These are phyloP conservation scores for Sclerotinia borealis DNA, from an alignment of 2,329 filamentous ascomycete genomes.

Conservation along the genomic window DNA sequence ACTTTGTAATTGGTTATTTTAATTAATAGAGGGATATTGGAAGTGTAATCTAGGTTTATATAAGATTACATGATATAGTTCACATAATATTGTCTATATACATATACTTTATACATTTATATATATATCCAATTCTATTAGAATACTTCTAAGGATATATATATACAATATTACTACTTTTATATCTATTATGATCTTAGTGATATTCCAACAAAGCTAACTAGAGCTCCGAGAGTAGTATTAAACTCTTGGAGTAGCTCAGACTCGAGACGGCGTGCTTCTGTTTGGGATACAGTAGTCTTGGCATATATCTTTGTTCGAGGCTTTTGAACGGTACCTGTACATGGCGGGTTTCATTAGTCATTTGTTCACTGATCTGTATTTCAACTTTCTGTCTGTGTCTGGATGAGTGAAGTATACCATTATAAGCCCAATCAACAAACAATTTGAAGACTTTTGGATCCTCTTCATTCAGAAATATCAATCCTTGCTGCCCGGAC, in stretches of 20 bases:
- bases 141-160: too few relatives aligned
- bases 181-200: too few relatives aligned
- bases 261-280: conserved; percentile 3
- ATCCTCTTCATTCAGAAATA: conserved; percentile 16
- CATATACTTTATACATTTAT: too few relatives aligned
- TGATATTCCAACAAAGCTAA: too few relatives aligned
- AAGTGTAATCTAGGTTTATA: too few relatives aligned
- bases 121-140: too few relatives aligned
- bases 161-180: too few relatives aligned
- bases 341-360: not conserved
- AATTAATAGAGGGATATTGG: too few relatives aligned
- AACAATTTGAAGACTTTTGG: conserved; percentile 14
- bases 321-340: conserved; percentile 9
- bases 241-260: conserved; percentile 15
- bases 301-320: not conserved
- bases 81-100: too few relatives aligned
- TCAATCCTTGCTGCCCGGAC: conserved; percentile 9
- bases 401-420: not conserved
- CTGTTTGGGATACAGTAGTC: not conserved
- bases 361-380: not conserved
- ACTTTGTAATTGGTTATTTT: too few relatives aligned
- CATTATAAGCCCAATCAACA: conserved; percentile 15
- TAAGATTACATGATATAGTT: too few relatives aligned
- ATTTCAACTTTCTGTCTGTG: not conserved
- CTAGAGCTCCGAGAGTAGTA: conserved; percentile 9